Base-by-base conservation (phyloP, 2,329 filamentous ascomycete genomes). In the Myriangium duriaei region DNA sequence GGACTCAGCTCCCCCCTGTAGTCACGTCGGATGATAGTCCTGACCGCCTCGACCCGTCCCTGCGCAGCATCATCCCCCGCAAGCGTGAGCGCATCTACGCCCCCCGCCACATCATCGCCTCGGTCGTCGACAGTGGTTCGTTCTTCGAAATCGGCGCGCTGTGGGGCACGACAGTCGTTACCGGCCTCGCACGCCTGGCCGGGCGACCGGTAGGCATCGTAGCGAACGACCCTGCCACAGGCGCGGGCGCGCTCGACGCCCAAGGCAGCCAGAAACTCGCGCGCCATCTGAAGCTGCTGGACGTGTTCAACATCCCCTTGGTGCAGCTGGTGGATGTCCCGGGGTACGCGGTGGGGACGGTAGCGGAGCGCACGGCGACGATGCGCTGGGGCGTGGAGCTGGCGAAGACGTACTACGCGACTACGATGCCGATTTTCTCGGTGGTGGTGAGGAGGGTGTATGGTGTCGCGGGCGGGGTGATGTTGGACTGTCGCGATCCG, bases 61-160 rank as follows among this genome's bases (percentile, higher is more conserved):
- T 79, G 11, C 60, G 72, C 11, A 67, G 64, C 2, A 66, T 77
- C 32, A 69, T 79, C 10, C 74, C 74, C 0, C 61, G 74, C 5
- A 62, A 65, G 10, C 64, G 69, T 41, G 67, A 71, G 29, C 59
- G 75, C 6, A 76, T 74, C 69, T 79, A 77, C 48, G 67, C 76
- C 43, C 63, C 72, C 0, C 60, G 68, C 5, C 67, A 62, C 2
- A 70, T 79, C 42, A 74, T 79, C 42, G 61, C 55, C 0, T 67
- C 63, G 2, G 67, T 78, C 0, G 66, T 77, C 1, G 75, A 79
- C 45, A 44, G 47, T 2, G 62, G 50, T 14, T 71, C 67, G 0
- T 79, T 71, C 63, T 79, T 79, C 52, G 74, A 79, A 45, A 79
- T 79, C 32, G 75, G 75, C 3, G 52, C 65, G 0, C 61, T 76